phyloP scores from a whole-genome alignment of 305 asterid species.

The Galium porrigens region DNA sequence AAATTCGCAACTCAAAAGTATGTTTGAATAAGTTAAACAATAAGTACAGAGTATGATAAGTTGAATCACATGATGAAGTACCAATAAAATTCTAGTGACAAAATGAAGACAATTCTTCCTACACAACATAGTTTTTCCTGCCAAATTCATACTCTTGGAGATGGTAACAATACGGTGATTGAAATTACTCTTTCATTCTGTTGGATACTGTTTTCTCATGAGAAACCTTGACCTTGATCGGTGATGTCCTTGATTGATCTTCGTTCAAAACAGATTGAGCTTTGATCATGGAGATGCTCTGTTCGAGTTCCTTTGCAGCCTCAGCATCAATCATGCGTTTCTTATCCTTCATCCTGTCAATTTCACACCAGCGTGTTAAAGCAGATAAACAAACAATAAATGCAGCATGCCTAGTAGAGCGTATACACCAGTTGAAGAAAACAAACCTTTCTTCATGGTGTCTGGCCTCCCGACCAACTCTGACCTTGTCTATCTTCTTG shows the following conservation, averaged over 20 bases:
- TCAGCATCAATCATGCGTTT: conserved; percentile 28
- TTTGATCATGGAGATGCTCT: conserved; percentile 44
- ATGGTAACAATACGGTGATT: neutral
- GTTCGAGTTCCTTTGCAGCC: conserved; percentile 34
- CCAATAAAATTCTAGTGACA: neutral
- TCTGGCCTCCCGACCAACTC: conserved; percentile 44
- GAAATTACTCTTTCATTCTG: conserved; percentile 47
- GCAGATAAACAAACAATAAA: neutral
- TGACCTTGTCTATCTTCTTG: conserved; percentile 65
- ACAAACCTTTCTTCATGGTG: conserved; percentile 48
- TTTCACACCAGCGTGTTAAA: conserved; percentile 12
- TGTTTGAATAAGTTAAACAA: neutral
- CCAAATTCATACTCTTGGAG: neutral
- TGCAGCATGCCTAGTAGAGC: neutral
- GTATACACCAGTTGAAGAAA: conserved; percentile 6
- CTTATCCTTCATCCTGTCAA: conserved; percentile 53
- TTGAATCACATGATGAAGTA: neutral
- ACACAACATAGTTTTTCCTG: neutral
- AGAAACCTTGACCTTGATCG: conserved; percentile 40
- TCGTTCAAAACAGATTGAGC: conserved; percentile 35
- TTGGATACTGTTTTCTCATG: conserved; percentile 22
- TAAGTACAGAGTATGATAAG: neutral
- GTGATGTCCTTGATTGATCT: conserved; percentile 36
- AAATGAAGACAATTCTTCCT: neutral
- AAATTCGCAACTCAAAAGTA: neutral